Evolutionary conservation across 2,329 filamentous ascomycete genomes (phyloP), one percentile per base, ranked within the genome.

Genomic region (Malbranchea cinnamomea): DNA sequence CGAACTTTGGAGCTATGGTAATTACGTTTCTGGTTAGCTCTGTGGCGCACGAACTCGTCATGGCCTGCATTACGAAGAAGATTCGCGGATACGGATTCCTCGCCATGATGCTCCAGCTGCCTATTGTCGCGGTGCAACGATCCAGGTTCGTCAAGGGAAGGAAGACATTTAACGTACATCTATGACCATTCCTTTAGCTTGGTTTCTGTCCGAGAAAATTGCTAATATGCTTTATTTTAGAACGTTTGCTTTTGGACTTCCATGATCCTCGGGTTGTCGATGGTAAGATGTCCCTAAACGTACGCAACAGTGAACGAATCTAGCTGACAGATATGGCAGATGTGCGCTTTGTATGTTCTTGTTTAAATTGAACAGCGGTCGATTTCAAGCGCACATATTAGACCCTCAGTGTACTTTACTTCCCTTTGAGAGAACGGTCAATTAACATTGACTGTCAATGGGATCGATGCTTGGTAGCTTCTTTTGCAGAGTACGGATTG

Each of bases 11-110:
- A 33, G 85, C 89, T 15, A 95, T 85, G 15, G 59, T 84, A 37
- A 80, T 93, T 42, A 95, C 89, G 1, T 95, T 98, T 49, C 59
- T 95, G 34, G 78, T 95, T 45, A 85, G 77, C 35, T 82, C 89
- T 20, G 50, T 92, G 13, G 84, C 83, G 10, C 89, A 95, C 50
- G 89, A 98, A 56, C 68, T 98, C 34, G 81, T 98, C 46, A 92
- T 98, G 80, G 84, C 80, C 5, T 95, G 87, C 53, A 95, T 98
- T 51, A 94, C 85, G 15, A 87, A 94, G 64, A 95, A 98, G 61
- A 65, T 95, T 26, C 65, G 89, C 21, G 89, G 89, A 8, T 98
- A 95, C 49, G 89, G 87, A 6, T 92, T 94, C 50, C 48, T 91
- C 12, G 79, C 82, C 38, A 89, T 94, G 74, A 95, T 98, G 89